Conservation (phyloP, 768 basidiomycete genomes). For the Mycena rebaudengoi region DNA sequence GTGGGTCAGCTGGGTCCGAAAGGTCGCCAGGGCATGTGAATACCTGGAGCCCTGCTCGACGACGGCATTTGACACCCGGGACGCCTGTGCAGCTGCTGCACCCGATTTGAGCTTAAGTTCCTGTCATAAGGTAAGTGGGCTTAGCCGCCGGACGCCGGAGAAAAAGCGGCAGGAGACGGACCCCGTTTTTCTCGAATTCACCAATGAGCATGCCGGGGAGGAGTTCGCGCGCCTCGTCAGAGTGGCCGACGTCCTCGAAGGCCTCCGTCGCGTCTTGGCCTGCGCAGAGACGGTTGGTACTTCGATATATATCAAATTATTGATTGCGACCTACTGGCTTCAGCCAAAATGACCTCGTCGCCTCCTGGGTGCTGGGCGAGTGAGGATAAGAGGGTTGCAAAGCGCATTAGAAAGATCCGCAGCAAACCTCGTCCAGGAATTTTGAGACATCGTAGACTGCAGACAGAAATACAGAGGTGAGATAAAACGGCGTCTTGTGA, state of each 20-base stretch:
- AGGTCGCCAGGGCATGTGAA: conserved; percentile 36
- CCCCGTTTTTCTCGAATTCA: conserved; percentile 77
- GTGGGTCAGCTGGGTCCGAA: conserved; percentile 9
- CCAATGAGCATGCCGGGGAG: conserved; percentile 84
- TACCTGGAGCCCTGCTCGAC: conserved; percentile 78
- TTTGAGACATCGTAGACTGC: conserved; percentile 93
- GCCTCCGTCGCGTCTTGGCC: conserved; percentile 97
- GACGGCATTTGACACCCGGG: conserved; percentile 52
- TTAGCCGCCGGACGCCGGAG: conserved; percentile 1
- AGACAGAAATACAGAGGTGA: conserved; percentile 28
- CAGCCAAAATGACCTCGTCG: conserved; percentile 95
- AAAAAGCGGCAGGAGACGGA: conserved; percentile 51
- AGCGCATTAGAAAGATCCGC: background rate
- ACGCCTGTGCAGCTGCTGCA: conserved; percentile 54
- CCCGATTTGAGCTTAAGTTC: conserved; percentile 61
- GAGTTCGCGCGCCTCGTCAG: conserved; percentile 93
- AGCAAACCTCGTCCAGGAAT: conserved; percentile 91
- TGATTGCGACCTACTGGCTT: conserved; percentile 71
- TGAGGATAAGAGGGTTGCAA: background rate
- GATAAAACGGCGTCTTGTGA: conserved; percentile 40
- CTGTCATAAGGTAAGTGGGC: conserved; percentile 50
- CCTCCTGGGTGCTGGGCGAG: conserved; percentile 90
- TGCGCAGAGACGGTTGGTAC: conserved; percentile 40
- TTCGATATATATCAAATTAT: background rate
- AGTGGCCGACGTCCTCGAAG: conserved; percentile 99